Evolutionary conservation across 306 rosid species (phyloP).

Genomic region (Carpinus viminea): DNA sequence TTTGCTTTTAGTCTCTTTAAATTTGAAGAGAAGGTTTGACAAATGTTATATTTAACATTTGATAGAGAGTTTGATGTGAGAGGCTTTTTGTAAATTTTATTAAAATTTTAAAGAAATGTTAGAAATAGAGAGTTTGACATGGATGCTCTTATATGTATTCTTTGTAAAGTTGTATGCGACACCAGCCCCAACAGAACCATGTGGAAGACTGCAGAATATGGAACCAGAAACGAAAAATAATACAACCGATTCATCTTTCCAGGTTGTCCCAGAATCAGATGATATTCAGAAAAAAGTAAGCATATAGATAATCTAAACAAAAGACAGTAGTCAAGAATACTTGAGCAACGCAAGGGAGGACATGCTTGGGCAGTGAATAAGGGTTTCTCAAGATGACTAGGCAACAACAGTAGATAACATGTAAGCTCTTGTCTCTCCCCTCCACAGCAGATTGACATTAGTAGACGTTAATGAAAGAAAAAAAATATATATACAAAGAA

Average conservation of each 20-base stretch:
- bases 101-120: too few relatives aligned
- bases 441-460: background rate
- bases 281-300: too few relatives aligned
- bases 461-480: background rate
- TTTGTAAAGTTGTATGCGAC: background rate
- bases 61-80: too few relatives aligned
- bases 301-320: background rate
- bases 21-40: too few relatives aligned
- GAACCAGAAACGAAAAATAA: too few relatives aligned
- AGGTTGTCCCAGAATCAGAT: too few relatives aligned
- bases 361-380: background rate
- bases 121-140: too few relatives aligned
- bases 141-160: background rate
- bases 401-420: background rate
- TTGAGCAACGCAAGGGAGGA: background rate
- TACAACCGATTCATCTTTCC: too few relatives aligned
- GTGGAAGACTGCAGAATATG: background rate
- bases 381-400: background rate
- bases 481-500: too few relatives aligned
- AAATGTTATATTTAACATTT: too few relatives aligned
- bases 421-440: background rate
- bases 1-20: too few relatives aligned
- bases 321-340: background rate
- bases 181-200: background rate
- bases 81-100: too few relatives aligned